phyloP scores from a whole-genome alignment of 2,329 filamentous ascomycete species.

The Aspergillus oerlinghausenensis region DNA sequence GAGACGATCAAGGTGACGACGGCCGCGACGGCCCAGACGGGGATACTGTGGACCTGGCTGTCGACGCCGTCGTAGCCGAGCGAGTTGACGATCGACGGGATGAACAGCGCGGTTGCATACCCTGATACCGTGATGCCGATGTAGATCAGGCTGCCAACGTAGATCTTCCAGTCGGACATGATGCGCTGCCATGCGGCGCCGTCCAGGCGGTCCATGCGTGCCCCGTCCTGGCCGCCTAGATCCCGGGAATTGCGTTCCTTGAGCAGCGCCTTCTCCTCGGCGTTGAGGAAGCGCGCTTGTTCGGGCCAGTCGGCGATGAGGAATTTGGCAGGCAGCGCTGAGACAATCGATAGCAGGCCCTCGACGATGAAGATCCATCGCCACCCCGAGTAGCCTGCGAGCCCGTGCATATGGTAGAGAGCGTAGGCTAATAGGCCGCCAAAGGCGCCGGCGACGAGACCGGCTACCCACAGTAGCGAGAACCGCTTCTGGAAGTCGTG shows the following conservation, averaged over 20 bases:
- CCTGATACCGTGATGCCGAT: slow-evolving; percentile 33
- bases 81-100: slow-evolving; percentile 31
- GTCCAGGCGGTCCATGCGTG: slow-evolving; percentile 27
- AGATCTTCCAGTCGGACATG: slow-evolving; percentile 32
- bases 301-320: slow-evolving; percentile 31
- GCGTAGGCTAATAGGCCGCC: slow-evolving; percentile 23
- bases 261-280: slow-evolving; percentile 23
- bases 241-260: slow-evolving; percentile 20
- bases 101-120: slow-evolving; percentile 32
- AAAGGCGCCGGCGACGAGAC: slow-evolving; percentile 31
- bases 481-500: slow-evolving; percentile 37
- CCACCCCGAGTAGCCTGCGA: slow-evolving; percentile 25
- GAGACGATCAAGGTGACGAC: slow-evolving; percentile 25
- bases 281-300: slow-evolving; percentile 27
- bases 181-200: slow-evolving; percentile 22
- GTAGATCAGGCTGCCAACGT: slow-evolving; percentile 28
- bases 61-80: slow-evolving; percentile 28
- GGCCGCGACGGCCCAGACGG: slow-evolving; percentile 30
- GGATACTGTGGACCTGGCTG: slow-evolving; percentile 35
- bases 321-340: slow-evolving; percentile 22
- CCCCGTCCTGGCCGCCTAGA: slow-evolving; percentile 14
- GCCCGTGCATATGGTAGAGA: slow-evolving; percentile 26
- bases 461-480: slow-evolving; percentile 30
- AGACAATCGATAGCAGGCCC: slow-evolving; percentile 27
- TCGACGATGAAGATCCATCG: slow-evolving; percentile 37